Evolutionary conservation across 2,329 filamentous ascomycete species (phyloP).

Genomic region (Sclerotinia glacialis): DNA sequence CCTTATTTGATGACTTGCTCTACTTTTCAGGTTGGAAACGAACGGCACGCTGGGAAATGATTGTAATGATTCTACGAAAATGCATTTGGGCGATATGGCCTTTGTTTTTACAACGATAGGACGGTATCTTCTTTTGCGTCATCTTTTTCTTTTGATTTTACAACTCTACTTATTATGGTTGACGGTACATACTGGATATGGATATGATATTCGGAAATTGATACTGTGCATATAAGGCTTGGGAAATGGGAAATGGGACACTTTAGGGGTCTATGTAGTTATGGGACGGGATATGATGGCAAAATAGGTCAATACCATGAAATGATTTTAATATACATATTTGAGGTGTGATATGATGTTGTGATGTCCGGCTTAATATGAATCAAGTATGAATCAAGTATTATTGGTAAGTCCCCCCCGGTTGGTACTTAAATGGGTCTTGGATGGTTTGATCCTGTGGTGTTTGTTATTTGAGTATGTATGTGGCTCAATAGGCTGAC

Average conservation of each 20-base stretch:
- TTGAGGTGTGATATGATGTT: not conserved
- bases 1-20: conserved; percentile 2
- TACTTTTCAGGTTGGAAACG: conserved; percentile 1
- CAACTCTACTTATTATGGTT: not conserved
- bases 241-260: not conserved
- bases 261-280: not conserved
- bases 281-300: not conserved
- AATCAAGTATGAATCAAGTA: no score
- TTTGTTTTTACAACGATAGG: not conserved
- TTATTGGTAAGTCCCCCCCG: no score
- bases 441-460: no score
- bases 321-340: not conserved
- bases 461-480: no score
- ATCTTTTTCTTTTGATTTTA: not conserved
- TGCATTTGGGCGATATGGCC: not conserved
- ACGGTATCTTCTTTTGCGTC: not conserved
- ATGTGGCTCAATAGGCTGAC: no score
- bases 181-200: conserved; percentile 8
- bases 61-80: conserved; percentile 19
- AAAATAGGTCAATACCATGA: conserved; percentile 1
- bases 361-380: no score
- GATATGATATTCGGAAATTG: conserved; percentile 7
- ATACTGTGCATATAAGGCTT: conserved; percentile 14
- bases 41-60: conserved; percentile 15
- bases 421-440: no score